phyloP scores from a whole-genome alignment of 371 early-diverging fungal genomes.

The Mucor indicus region DNA sequence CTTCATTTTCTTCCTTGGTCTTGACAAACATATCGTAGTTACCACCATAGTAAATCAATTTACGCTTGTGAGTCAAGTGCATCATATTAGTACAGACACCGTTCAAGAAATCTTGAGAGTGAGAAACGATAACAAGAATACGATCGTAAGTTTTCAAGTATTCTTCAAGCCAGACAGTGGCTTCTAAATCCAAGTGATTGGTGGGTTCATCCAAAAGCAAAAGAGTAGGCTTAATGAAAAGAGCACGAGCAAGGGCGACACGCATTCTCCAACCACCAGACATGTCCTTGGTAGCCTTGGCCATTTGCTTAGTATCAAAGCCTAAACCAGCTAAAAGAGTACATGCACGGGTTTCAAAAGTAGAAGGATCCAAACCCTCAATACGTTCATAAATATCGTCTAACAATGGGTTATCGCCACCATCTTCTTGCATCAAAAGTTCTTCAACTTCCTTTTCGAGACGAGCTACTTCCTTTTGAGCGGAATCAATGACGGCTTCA shows the following conservation, averaged over 20 bases:
- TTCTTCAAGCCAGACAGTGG: slow-evolving; percentile 98
- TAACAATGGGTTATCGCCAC: slow-evolving; percentile 84
- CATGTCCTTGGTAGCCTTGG: slow-evolving; percentile 89
- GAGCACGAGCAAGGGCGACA: slow-evolving; percentile 94
- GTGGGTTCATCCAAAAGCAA: slow-evolving; percentile 97
- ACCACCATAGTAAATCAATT: slow-evolving; percentile 94
- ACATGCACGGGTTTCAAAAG: slow-evolving; percentile 94
- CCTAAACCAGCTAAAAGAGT: slow-evolving; percentile 93
- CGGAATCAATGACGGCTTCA: slow-evolving; percentile 88
- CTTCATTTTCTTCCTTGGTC: slow-evolving; percentile 91
- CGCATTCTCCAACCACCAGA: slow-evolving; percentile 99
- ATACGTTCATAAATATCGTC: slow-evolving; percentile 96
- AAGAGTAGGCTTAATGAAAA: slow-evolving; percentile 95
- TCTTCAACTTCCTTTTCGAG: slow-evolving; percentile 91
- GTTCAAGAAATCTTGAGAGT: slow-evolving; percentile 99
- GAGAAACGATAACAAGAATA: slow-evolving; percentile 94
- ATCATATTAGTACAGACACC: slow-evolving; percentile 96
- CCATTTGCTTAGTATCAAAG: slow-evolving; percentile 84
- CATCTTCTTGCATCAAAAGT: slow-evolving; percentile 74
- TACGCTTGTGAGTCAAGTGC: slow-evolving; percentile 83
- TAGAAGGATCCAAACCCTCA: slow-evolving; percentile 86
- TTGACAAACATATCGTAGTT: slow-evolving; percentile 97
- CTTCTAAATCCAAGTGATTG: slow-evolving; percentile 97
- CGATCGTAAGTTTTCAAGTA: slow-evolving; percentile 93
- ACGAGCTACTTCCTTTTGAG: slow-evolving; percentile 84